Evolutionary conservation across 192 early-diverging fungal species (phyloP).

Genomic region (Dissophora ornata): DNA sequence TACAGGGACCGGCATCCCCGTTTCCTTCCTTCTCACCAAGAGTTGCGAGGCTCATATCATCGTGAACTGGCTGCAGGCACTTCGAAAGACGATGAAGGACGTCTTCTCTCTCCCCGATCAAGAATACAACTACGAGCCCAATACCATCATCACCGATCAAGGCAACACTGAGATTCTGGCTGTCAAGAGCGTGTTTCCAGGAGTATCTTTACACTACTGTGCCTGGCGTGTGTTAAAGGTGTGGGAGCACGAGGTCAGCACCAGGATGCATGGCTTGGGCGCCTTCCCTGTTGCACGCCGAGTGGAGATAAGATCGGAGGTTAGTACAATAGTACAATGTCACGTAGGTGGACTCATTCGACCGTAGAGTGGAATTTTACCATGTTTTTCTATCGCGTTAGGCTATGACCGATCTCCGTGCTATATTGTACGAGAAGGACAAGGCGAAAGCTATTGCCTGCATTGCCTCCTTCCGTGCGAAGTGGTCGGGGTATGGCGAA

Average conservation of each 20-base stretch:
- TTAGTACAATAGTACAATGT: neutral
- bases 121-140: neutral
- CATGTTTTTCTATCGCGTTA: neutral
- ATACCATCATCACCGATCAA: conserved; percentile 20
- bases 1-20: conserved; percentile 23
- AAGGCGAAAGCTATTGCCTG: neutral
- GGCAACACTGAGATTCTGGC: conserved; percentile 7
- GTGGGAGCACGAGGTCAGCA: too few relatives aligned
- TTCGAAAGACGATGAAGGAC: conserved; percentile 7
- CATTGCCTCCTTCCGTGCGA: neutral
- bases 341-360: neutral
- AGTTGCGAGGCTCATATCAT: neutral
- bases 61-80: too few relatives aligned
- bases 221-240: conserved; percentile 15
- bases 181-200: conserved; percentile 3
- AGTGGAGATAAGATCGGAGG: neutral
- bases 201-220: conserved; percentile 6
- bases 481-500: neutral
- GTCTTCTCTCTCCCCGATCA: neutral
- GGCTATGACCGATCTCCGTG: neutral
- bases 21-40: conserved; percentile 15
- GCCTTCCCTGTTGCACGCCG: neutral
- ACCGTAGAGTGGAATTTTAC: neutral
- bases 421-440: neutral
- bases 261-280: neutral